Base-by-base conservation (phyloP, 169 alveolate genomes). In the Eimeria zaria region DNA sequence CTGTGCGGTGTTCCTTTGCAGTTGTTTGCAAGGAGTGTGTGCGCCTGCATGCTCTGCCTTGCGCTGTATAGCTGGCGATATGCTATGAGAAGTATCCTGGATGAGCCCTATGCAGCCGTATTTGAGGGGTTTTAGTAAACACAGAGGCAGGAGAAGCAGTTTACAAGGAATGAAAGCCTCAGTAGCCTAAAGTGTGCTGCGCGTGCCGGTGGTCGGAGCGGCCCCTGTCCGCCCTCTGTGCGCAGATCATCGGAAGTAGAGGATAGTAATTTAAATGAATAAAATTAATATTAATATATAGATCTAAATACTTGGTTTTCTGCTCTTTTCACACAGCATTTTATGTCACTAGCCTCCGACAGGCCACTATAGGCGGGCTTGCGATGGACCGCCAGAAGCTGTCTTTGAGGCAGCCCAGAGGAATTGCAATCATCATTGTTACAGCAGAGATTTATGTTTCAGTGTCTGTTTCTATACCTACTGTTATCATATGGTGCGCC, bases 41-140 rank as follows among this genome's bases (percentile, higher is more conserved):
- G 60, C 53, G 67, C 90, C 90, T 81, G 90, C 90, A 81, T 81
- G 90, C 90, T 39, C 73, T 81, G 48, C 20, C 20, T 48, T 27
- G 62, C 48, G 18, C 27, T 55, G 8, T 22, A 46, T 74, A 2
- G 46, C 48, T 2, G 48, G 78, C 78, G 18, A 14, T 67, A 44
- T 30, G 78, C 78, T 7, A 12, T 44, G 8, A 62, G 78, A 18
- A 67, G 27, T 62, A 62, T 6, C 9, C 3, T 62, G 44, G 48
- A 67, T 8, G 3, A 9, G 22, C 20, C 46, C 44, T 2, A 20
- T 16, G 69, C 11, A 58, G 27, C 78, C 27, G 8, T 12, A 7
- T 8, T 51, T 67, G 46, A 67, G 44, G 46, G 78, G 27, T 67
- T 67, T 20, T 33, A 33, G 24, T 67, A 22, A n/a, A 67, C 18